These are phyloP conservation scores for Fusarium sp. DNA, from an alignment of 2,329 filamentous ascomycete genomes.

Conservation along the genomic window DNA sequence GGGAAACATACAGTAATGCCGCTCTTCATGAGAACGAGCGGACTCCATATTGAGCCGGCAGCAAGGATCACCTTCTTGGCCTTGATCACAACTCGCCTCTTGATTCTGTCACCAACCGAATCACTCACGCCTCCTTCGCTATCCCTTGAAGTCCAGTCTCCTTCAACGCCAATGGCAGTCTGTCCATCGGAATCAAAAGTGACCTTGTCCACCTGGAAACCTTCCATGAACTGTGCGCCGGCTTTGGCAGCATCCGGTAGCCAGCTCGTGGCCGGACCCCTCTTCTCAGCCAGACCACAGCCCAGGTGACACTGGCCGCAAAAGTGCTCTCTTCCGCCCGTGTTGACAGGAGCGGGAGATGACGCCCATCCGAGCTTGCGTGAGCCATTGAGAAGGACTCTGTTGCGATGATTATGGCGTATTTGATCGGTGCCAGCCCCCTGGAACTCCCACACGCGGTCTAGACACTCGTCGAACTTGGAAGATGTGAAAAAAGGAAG, in stretches of 20 bases:
- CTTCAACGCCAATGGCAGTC: slow-evolving; percentile 77
- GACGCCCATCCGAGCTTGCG: slow-evolving; percentile 78
- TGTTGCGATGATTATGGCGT: slow-evolving; percentile 79
- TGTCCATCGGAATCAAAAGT: slow-evolving; percentile 71
- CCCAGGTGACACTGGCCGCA: slow-evolving; percentile 75
- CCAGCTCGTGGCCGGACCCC: slow-evolving; percentile 81
- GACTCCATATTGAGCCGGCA: slow-evolving; percentile 80
- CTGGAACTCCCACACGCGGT: slow-evolving; percentile 83
- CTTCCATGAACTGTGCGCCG: slow-evolving; percentile 86
- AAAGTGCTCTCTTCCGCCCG: slow-evolving; percentile 76
- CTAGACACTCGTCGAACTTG: slow-evolving; percentile 82
- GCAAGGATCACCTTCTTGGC: slow-evolving; percentile 86
- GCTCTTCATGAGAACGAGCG: slow-evolving; percentile 80
- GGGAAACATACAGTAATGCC: slow-evolving; percentile 71
- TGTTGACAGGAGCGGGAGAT: slow-evolving; percentile 81
- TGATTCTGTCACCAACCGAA: slow-evolving; percentile 59
- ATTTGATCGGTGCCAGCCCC: slow-evolving; percentile 76
- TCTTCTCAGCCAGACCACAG: slow-evolving; percentile 77
- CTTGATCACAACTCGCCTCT: slow-evolving; percentile 75
- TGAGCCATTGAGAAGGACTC: slow-evolving; percentile 78
- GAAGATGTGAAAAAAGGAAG: slow-evolving; percentile 79
- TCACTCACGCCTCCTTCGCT: slow-evolving; percentile 68
- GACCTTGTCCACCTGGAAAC: slow-evolving; percentile 77
- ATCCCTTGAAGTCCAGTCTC: slow-evolving; percentile 80
- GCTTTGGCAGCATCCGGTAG: slow-evolving; percentile 82